Base-by-base conservation (phyloP, 495 filamentous ascomycete genomes). In the Tetracladium setigerum region DNA sequence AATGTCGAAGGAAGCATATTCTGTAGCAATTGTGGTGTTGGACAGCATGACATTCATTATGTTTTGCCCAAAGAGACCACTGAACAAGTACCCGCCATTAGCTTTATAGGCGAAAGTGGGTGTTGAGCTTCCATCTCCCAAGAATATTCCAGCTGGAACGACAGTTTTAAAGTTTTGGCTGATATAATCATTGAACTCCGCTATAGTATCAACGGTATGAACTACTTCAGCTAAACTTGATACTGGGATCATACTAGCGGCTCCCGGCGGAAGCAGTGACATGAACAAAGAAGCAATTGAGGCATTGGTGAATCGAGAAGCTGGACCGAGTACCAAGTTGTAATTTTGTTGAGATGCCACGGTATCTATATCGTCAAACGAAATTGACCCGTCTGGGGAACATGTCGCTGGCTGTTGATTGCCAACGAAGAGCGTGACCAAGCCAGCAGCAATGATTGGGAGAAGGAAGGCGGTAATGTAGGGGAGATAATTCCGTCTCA, bases 401-500 rank as follows among this genome's bases (percentile, higher is more conserved):
- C 88, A 94, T 1, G 76, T 75, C 7, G 76, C 60, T 1, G 67
- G 61, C 1, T 62, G 50, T 52, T 81, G 82, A 37, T 66, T 58
- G 27, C 72, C 75, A 9, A 95, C 65, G 53, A 89, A 85, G 4
- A 88, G 62, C 24, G 82, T 86, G 1, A 87, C 82, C 11, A 94
- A 58, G 5, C 84, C 87, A 13, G 85, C 78, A 0, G 87, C 85
- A 50, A 84, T 69, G 38, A 92, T 71, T 2, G 89, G 89, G 19
- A 91, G 78, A 1, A 87, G 44, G 30, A 89, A 70, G 2, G 86
- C 86, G 8, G 78, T 81, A 4, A 75, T 61, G 33, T 84, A 86
- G 5, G 87, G 86, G 41, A 90, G 70, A 64, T 77, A 83, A 57
- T 89, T 90, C 35, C 79, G 71, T 46, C 82, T 81, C 40, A 91